These are phyloP conservation scores for Galerina marginata DNA, from an alignment of 768 basidiomycete species.

Conservation along the genomic window DNA sequence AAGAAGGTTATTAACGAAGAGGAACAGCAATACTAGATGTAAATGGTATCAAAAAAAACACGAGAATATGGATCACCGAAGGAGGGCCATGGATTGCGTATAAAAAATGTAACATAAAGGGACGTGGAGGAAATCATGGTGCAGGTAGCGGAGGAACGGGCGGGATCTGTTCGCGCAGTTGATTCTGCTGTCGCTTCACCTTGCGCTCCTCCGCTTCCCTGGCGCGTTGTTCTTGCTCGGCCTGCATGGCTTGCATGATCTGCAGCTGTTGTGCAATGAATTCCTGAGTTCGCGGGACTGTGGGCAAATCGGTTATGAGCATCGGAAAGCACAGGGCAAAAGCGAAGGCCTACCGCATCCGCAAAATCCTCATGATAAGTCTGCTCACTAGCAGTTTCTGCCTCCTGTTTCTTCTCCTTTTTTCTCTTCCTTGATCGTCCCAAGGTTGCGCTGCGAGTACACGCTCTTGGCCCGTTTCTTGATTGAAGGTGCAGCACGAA, in stretches of 20 bases:
- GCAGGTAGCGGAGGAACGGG: slow-evolving; percentile 44
- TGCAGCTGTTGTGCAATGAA: slow-evolving; percentile 89
- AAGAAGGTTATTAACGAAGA: slow-evolving; percentile 1
- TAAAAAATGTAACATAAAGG: not conserved
- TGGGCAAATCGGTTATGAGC: not conserved
- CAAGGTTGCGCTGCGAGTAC: slow-evolving; percentile 90
- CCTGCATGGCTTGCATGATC: slow-evolving; percentile 82
- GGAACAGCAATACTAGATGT: slow-evolving; percentile 7
- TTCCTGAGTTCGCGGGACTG: slow-evolving; percentile 81
- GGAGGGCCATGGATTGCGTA: not conserved
- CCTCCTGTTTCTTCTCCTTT: slow-evolving; percentile 87
- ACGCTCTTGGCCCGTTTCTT: slow-evolving; percentile 94
- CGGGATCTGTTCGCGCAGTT: slow-evolving; percentile 37
- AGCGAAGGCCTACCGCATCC: slow-evolving; percentile 76
- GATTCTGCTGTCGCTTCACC: slow-evolving; percentile 51
- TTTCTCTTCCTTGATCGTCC: slow-evolving; percentile 96
- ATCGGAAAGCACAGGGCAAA: slow-evolving; percentile 8
- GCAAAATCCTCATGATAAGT: slow-evolving; percentile 90
- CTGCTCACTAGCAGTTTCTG: slow-evolving; percentile 80
- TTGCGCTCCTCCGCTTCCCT: slow-evolving; percentile 64
- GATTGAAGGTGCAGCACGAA: slow-evolving; percentile 74
- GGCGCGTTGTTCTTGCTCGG: slow-evolving; percentile 78
- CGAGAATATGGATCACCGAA: not conserved
- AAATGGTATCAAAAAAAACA: slow-evolving; percentile 14
- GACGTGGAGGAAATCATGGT: slow-evolving; percentile 1